Conservation (phyloP, 495 filamentous ascomycete genomes). For the Geoglossum glabrum region DNA sequence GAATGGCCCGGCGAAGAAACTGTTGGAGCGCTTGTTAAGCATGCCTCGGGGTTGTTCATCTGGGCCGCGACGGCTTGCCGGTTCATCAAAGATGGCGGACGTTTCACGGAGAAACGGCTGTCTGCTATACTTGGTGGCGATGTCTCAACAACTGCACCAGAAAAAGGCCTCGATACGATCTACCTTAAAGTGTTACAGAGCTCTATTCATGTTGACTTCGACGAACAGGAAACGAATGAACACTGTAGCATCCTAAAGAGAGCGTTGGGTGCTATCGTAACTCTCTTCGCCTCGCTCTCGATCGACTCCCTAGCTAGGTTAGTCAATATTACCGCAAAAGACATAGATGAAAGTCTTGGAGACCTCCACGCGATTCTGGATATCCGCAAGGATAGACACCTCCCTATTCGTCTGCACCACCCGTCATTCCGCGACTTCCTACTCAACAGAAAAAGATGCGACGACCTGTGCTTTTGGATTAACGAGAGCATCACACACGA, state of each 20-base stretch:
- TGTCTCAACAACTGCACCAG: neutral
- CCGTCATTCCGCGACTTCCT: too few relatives aligned
- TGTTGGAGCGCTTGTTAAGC: neutral
- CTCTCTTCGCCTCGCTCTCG: neutral
- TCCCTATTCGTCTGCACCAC: too few relatives aligned
- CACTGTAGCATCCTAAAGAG: neutral
- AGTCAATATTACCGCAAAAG: neutral
- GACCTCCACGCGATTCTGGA: too few relatives aligned
- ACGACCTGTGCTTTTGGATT: too few relatives aligned
- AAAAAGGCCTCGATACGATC: neutral
- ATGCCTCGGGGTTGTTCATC: conserved; percentile 7
- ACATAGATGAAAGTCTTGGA: too few relatives aligned
- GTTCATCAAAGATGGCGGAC: neutral
- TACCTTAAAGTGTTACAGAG: neutral
- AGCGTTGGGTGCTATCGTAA: neutral
- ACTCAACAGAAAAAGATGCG: too few relatives aligned
- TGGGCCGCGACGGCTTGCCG: conserved; percentile 3
- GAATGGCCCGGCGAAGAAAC: neutral
- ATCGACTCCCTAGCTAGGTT: neutral
- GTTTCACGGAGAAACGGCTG: neutral
- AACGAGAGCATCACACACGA: too few relatives aligned
- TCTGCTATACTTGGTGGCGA: neutral
- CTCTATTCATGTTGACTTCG: neutral
- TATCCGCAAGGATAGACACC: too few relatives aligned
- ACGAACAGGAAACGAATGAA: neutral